Evolutionary conservation across 495 filamentous ascomycete genomes (phyloP).

Genomic region (Rostrohypoxylon terebratum): DNA sequence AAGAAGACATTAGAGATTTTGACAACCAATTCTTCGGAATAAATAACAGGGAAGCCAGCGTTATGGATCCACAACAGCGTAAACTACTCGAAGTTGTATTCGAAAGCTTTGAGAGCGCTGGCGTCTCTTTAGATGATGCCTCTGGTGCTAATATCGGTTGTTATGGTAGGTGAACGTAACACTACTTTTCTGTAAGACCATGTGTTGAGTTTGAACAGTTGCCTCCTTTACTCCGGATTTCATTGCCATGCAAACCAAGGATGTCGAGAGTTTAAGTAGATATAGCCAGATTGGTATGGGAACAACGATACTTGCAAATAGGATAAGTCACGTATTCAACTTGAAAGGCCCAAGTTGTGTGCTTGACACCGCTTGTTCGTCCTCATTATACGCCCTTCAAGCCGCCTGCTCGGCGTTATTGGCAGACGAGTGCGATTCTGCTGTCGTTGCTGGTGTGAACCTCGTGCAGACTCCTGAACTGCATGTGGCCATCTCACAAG

Average conservation of each 20-base stretch:
- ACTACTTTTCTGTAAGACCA: background rate
- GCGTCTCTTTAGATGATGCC: conserved; percentile 63
- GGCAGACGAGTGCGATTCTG: conserved; percentile 50
- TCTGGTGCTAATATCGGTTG: conserved; percentile 74
- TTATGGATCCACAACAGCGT: conserved; percentile 53
- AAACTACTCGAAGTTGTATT: conserved; percentile 56
- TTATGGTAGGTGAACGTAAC: conserved; percentile 6
- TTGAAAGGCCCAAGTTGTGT: conserved; percentile 60
- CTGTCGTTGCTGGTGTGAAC: conserved; percentile 56
- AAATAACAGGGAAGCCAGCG: conserved; percentile 57
- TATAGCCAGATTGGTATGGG: conserved; percentile 66
- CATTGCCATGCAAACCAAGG: conserved; percentile 51
- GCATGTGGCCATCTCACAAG: conserved; percentile 48
- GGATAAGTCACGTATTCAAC: conserved; percentile 64
- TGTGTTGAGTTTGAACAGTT: conserved; percentile 7
- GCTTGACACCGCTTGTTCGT: conserved; percentile 64
- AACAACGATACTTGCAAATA: conserved; percentile 63
- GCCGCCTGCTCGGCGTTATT: conserved; percentile 50
- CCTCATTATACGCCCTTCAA: conserved; percentile 55
- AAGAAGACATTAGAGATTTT: conserved; percentile 59
- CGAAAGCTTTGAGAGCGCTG: conserved; percentile 55
- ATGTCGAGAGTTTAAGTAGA: conserved; percentile 48
- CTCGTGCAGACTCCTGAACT: conserved; percentile 50
- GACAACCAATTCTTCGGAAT: conserved; percentile 66
- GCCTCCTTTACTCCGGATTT: conserved; percentile 53